Evolutionary conservation across 73 alveolate genomes (phyloP).

Genomic region (Blepharisma japonicum): DNA sequence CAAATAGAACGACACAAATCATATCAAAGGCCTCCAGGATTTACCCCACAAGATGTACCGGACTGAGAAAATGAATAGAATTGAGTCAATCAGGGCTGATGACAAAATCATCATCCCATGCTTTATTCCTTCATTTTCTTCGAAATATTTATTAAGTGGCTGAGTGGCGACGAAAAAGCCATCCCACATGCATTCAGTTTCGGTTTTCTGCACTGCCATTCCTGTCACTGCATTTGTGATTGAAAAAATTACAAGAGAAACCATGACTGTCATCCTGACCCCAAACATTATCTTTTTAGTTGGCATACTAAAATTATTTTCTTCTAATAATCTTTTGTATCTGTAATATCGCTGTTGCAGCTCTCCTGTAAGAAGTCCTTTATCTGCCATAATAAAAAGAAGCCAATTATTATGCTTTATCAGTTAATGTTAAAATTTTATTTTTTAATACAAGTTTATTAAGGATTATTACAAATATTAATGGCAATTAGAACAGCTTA

Average conservation of each 20-base stretch:
- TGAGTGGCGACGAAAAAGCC: not conserved
- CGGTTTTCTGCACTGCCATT: not conserved
- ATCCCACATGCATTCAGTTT: not conserved
- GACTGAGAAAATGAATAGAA: not conserved
- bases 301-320: not conserved
- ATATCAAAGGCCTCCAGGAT: slow-evolving; percentile 2
- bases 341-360: no score
- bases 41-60: not conserved
- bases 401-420: no score
- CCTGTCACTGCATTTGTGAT: slow-evolving; percentile 5
- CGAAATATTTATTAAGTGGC: slow-evolving; percentile 3
- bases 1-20: not conserved
- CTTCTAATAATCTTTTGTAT: not conserved
- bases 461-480: no score
- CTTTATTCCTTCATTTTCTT: not conserved
- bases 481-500: no score
- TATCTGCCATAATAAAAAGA: no score
- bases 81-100: not conserved
- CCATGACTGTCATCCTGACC: not conserved
- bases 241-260: not conserved
- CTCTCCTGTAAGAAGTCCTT: no score
- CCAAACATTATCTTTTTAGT: not conserved
- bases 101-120: not conserved
- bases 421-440: no score
- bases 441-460: no score